These are phyloP conservation scores for Ichthyophonus hoferi DNA, from an alignment of 208 protist genomes.

Conservation along the genomic window DNA sequence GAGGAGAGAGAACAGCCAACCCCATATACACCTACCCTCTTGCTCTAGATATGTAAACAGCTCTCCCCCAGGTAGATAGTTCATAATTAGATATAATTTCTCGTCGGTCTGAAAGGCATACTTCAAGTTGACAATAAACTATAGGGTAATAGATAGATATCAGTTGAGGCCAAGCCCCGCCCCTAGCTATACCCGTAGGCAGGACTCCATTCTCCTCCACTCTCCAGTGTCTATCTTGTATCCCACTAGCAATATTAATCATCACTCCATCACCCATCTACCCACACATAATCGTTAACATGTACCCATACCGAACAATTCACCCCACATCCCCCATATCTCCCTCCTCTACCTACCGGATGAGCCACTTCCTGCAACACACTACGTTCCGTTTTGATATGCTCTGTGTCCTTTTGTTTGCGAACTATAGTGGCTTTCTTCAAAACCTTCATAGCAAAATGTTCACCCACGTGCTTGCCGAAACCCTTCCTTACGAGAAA, in stretches of 20 bases:
- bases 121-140: constrained; percentile 47
- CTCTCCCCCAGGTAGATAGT: constrained; percentile 38
- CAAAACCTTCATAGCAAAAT: constrained; percentile 43
- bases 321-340: neutral
- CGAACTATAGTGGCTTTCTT: constrained; percentile 35
- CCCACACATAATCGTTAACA: neutral
- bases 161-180: too few relatives aligned
- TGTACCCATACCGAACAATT: neutral
- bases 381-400: constrained; percentile 41
- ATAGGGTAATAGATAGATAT: neutral
- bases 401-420: constrained; percentile 39
- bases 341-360: constrained; percentile 5
- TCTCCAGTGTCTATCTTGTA: too few relatives aligned
- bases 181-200: too few relatives aligned
- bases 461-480: neutral
- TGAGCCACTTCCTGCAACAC: constrained; percentile 33
- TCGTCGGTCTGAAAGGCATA: constrained; percentile 47
- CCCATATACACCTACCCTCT: neutral
- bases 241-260: too few relatives aligned
- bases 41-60: constrained; percentile 34
- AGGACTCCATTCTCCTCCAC: too few relatives aligned
- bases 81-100: constrained; percentile 41
- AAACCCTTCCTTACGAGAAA: constrained; percentile 37
- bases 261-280: too few relatives aligned
- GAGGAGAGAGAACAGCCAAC: neutral